phyloP scores from a whole-genome alignment of 306 rosid genomes.

The Erythrophleum fordii region DNA sequence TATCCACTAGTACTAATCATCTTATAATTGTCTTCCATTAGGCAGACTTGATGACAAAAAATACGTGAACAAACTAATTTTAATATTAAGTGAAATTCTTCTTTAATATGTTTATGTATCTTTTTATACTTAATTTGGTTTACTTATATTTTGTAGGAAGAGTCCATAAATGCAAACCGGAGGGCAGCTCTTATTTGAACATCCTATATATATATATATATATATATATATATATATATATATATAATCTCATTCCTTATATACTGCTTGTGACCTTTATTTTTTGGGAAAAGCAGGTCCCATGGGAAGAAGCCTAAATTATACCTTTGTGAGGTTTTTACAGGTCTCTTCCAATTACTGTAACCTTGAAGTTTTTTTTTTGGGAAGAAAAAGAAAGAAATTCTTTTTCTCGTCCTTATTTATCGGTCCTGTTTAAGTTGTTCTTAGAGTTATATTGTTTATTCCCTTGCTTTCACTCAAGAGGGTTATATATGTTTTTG shows the following conservation, averaged over 20 bases:
- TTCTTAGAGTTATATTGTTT: slow-evolving; percentile 26
- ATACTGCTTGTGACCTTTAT: not conserved
- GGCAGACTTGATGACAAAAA: too few species aligned
- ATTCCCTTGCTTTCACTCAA: not conserved
- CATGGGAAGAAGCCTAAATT: not conserved
- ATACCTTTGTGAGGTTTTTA: slow-evolving; percentile 25
- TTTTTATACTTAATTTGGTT: too few species aligned
- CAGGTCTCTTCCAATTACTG: not conserved
- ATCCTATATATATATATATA: not conserved
- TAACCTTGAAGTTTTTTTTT: not conserved
- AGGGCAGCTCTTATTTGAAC: not conserved
- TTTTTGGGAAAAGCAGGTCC: not conserved
- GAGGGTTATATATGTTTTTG: not conserved
- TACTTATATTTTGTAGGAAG: too few species aligned
- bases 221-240: not conserved
- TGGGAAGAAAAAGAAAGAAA: not conserved
- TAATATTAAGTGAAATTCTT: too few species aligned
- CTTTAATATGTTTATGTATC: too few species aligned
- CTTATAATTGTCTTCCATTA: too few species aligned
- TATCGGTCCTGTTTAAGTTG: slow-evolving; percentile 16
- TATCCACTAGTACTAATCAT: too few species aligned
- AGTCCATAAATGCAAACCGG: too few species aligned
- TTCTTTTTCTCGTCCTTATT: not conserved
- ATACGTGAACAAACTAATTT: too few species aligned
- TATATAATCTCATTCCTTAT: not conserved